These are phyloP conservation scores for Lentithecium fluviatile DNA, from an alignment of 495 filamentous ascomycete species.

Conservation along the genomic window DNA sequence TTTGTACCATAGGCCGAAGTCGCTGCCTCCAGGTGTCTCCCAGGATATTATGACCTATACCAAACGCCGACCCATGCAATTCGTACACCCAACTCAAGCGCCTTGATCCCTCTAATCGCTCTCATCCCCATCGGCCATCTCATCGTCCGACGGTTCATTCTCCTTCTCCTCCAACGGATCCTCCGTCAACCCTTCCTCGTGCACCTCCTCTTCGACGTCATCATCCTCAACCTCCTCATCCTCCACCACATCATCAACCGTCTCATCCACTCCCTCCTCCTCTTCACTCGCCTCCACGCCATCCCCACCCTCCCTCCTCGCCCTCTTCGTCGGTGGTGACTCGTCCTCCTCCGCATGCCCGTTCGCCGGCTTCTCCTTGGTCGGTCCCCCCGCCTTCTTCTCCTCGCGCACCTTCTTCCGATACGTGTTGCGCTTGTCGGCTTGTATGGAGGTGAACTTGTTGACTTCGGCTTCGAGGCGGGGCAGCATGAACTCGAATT, in stretches of 20 bases:
- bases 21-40: neutral
- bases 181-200: conserved; percentile 48
- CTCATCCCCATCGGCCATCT: conserved; percentile 43
- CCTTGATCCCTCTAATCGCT: conserved; percentile 36
- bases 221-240: conserved; percentile 55
- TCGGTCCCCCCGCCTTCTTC: conserved; percentile 32
- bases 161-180: conserved; percentile 52
- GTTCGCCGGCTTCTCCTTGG: conserved; percentile 17
- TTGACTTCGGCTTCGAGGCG: conserved; percentile 61
- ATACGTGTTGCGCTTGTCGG: conserved; percentile 62
- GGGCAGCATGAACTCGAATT: conserved; percentile 74
- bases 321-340: conserved; percentile 40
- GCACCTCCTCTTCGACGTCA: conserved; percentile 56
- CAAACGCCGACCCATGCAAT: conserved; percentile 28
- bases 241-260: conserved; percentile 32
- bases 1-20: too few relatives aligned
- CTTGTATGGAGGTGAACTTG: conserved; percentile 62
- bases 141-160: conserved; percentile 46
- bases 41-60: neutral
- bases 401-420: conserved; percentile 55
- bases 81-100: neutral
- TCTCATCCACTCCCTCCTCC: conserved; percentile 34
- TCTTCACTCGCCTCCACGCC: conserved; percentile 19
- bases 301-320: conserved; percentile 34
- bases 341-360: conserved; percentile 30